A percentile compares a stretch with the other conserved stretches of the same genome.
phyloP scores from a whole-genome alignment of 1,139 yeast species.

The Hyphopichia burtonii region DNA sequence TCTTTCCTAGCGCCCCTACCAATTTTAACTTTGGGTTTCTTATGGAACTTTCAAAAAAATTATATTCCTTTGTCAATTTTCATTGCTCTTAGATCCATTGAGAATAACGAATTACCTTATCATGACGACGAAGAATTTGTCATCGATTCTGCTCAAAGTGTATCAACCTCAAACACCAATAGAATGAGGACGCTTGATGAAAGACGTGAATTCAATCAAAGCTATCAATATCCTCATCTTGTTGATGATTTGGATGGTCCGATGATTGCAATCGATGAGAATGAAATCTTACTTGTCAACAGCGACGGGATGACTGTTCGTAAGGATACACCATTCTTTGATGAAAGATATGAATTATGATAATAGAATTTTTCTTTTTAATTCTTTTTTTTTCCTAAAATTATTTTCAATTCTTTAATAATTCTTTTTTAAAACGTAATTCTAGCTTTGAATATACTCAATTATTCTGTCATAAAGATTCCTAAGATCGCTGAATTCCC shows the following conservation, averaged over 20 bases:
- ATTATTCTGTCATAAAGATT: neutral
- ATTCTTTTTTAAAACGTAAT: neutral
- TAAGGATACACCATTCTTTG: slow-evolving; percentile 7
- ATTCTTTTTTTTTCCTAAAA: neutral
- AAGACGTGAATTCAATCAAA: slow-evolving; percentile 61
- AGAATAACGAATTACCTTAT: slow-evolving; percentile 15
- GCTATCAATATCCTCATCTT: slow-evolving; percentile 75
- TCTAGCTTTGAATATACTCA: neutral
- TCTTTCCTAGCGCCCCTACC: slow-evolving; percentile 75
- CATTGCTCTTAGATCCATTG: slow-evolving; percentile 70
- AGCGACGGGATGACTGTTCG: slow-evolving; percentile 47
- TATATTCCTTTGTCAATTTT: slow-evolving; percentile 79
- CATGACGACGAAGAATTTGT: slow-evolving; percentile 17
- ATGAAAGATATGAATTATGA: neutral
- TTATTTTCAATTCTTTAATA: neutral
- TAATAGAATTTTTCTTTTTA: neutral
- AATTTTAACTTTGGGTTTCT: slow-evolving; percentile 58
- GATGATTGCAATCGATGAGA: slow-evolving; percentile 66
- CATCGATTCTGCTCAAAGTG: slow-evolving; percentile 6
- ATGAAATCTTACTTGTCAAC: slow-evolving; percentile 59
- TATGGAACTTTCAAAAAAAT: slow-evolving; percentile 80
- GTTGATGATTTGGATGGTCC: slow-evolving; percentile 77
- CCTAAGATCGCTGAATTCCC: neutral
- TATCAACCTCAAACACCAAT: slow-evolving; percentile 3
- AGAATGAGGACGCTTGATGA: slow-evolving; percentile 57